A percentile compares a stretch with the other conserved stretches of the same genome.
Evolutionary conservation across 371 early-diverging fungal genomes (phyloP).

Genomic region (Saksenaea vasiformis): DNA sequence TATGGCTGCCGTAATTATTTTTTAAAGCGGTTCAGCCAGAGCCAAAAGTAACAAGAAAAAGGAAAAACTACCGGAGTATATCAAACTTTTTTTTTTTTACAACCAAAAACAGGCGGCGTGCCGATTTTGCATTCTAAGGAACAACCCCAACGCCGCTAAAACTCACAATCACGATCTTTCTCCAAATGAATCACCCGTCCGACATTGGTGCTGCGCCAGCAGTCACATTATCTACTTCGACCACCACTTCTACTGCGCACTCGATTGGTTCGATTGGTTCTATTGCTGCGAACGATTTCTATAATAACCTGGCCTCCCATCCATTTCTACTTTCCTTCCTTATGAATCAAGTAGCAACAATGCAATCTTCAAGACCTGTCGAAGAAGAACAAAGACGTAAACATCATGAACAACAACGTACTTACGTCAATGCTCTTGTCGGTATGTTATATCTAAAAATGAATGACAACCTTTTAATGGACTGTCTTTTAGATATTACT

Average conservation of each 20-base stretch:
- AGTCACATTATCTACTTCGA: conserved; percentile 6
- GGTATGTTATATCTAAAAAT: conserved; percentile 20
- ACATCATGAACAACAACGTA: conserved; percentile 28
- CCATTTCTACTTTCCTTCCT: conserved; percentile 18
- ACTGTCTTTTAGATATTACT: conserved; percentile 39
- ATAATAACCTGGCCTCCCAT: conserved; percentile 8
- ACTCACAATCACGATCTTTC: background rate
- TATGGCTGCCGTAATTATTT: background rate
- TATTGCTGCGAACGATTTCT: conserved; percentile 23
- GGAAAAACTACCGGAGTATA: background rate
- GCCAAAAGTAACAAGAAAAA: background rate
- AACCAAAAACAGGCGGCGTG: conserved; percentile 3
- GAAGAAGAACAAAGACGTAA: conserved; percentile 10
- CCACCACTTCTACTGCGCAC: conserved; percentile 12
- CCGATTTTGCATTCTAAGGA: background rate
- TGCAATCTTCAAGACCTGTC: conserved; percentile 13
- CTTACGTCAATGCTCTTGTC: conserved; percentile 38
- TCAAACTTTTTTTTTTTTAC: background rate
- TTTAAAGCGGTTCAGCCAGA: background rate
- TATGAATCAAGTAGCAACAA: conserved; percentile 17
- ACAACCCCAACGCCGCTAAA: background rate
- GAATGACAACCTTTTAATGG: background rate
- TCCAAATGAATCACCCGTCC: background rate
- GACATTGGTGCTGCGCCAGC: conserved; percentile 2
- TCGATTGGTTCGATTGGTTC: conserved; percentile 15